Conservation (phyloP, 495 filamentous ascomycete genomes). For the Corynascus novoguineensis region DNA sequence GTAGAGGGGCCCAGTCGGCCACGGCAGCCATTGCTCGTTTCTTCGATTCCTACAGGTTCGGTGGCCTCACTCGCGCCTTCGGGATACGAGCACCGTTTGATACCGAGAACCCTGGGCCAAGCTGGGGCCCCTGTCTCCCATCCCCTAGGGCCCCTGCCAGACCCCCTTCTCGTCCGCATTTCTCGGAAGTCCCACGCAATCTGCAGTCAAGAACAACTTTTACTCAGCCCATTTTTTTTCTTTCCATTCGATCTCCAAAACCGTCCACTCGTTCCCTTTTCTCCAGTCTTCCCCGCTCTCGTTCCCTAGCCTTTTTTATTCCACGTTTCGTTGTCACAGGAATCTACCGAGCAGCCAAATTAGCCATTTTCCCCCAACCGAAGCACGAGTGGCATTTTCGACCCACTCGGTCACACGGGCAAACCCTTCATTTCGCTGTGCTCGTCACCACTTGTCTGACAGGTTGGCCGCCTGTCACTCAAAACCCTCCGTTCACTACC, state of each 20-base stretch:
- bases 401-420: slow-evolving; percentile 13
- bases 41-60: slow-evolving; percentile 1
- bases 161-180: slow-evolving; percentile 1
- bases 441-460: not conserved
- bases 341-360: not conserved
- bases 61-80: slow-evolving; percentile 2
- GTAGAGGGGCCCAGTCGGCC: not conserved
- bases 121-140: not conserved
- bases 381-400: not conserved
- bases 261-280: slow-evolving; percentile 21
- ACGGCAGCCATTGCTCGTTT: not conserved
- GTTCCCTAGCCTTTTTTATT: slow-evolving; percentile 4
- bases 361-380: not conserved
- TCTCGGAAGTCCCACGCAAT: not conserved
- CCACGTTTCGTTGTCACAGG: slow-evolving; percentile 2
- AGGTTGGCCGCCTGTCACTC: slow-evolving; percentile 4
- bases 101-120: not conserved
- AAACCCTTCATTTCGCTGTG: slow-evolving; percentile 12
- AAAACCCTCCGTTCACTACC: slow-evolving; percentile 5
- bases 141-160: slow-evolving; percentile 1
- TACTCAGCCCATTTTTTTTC: slow-evolving; percentile 2
- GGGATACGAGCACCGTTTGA: slow-evolving; percentile 4
- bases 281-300: slow-evolving; percentile 14
- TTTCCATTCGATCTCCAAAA: slow-evolving; percentile 4
- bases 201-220: slow-evolving; percentile 2